These are phyloP conservation scores for Fagus crenata DNA, from an alignment of 306 rosid genomes.

Conservation along the genomic window DNA sequence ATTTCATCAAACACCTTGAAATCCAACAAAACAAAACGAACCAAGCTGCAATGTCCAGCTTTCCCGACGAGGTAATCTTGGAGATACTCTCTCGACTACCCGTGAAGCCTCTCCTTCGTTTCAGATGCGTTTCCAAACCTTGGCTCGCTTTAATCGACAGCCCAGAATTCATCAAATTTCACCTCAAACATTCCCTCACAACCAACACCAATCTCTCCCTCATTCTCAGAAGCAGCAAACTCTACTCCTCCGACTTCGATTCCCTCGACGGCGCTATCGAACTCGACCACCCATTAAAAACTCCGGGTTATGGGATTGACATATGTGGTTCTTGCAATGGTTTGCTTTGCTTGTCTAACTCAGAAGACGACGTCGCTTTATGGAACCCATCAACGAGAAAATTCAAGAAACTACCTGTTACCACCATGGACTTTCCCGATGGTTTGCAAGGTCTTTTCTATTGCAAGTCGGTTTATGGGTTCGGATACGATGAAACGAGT, in stretches of 20 bases:
- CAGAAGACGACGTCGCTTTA: no score
- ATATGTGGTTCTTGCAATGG: no score
- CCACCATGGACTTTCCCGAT: no score
- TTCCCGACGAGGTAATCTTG: constrained; percentile 58
- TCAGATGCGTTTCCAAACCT: constrained; percentile 42
- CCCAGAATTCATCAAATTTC: constrained; percentile 40
- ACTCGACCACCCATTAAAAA: constrained; percentile 7
- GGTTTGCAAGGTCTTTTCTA: no score
- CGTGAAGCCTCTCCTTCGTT: constrained; percentile 35
- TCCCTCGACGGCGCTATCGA: constrained; percentile 23
- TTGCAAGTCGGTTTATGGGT: no score
- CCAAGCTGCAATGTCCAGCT: constrained; percentile 28
- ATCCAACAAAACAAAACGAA: no score
- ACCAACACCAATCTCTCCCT: constrained; percentile 29
- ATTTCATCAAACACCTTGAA: no score
- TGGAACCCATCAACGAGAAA: no score
- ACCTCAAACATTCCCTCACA: constrained; percentile 33
- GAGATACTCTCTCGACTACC: constrained; percentile 53
- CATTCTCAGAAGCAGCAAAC: constrained; percentile 44
- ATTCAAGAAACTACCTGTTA: no score
- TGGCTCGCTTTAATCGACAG: constrained; percentile 55
- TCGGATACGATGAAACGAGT: no score
- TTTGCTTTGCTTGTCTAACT: no score
- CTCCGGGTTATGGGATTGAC: no score
- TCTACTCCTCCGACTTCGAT: constrained; percentile 36